These are phyloP conservation scores for Salix koriyanagi DNA, from an alignment of 345 rosid genomes.

Conservation along the genomic window DNA sequence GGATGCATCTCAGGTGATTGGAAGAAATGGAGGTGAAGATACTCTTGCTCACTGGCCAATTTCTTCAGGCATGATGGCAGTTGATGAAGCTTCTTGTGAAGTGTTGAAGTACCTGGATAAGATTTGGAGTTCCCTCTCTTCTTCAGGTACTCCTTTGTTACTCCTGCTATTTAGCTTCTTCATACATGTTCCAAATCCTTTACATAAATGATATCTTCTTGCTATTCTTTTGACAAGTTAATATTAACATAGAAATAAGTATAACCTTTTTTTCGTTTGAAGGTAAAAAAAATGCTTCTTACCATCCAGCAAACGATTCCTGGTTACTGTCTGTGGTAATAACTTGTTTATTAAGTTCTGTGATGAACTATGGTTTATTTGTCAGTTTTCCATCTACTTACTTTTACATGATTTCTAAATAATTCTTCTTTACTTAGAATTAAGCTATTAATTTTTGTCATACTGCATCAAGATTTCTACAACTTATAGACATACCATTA, in stretches of 20 bases:
- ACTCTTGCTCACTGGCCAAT: slow-evolving; percentile 96
- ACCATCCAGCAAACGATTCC: no score
- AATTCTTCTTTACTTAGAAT: not conserved
- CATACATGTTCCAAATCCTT: not conserved
- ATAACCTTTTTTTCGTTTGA: no score
- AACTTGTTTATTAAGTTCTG: no score
- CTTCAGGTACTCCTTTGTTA: slow-evolving; percentile 54
- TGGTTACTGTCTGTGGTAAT: no score
- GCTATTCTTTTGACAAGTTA: no score
- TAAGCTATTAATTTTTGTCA: not conserved
- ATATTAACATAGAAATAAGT: no score
- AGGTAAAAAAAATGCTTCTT: no score
- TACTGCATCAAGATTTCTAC: not conserved
- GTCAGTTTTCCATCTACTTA: not conserved
- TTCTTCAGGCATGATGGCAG: slow-evolving; percentile 60
- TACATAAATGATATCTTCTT: not conserved
- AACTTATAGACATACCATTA: not conserved
- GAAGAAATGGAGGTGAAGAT: slow-evolving; percentile 88
- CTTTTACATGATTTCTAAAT: not conserved
- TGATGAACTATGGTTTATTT: no score
- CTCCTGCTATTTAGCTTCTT: not conserved
- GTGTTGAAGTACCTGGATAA: slow-evolving; percentile 76
- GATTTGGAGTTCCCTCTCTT: slow-evolving; percentile 71
- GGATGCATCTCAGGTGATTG: slow-evolving; percentile 50
- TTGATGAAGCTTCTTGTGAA: slow-evolving; percentile 72